phyloP scores from a whole-genome alignment of 257 asterid genomes.

The Jacaranda mimosifolia region DNA sequence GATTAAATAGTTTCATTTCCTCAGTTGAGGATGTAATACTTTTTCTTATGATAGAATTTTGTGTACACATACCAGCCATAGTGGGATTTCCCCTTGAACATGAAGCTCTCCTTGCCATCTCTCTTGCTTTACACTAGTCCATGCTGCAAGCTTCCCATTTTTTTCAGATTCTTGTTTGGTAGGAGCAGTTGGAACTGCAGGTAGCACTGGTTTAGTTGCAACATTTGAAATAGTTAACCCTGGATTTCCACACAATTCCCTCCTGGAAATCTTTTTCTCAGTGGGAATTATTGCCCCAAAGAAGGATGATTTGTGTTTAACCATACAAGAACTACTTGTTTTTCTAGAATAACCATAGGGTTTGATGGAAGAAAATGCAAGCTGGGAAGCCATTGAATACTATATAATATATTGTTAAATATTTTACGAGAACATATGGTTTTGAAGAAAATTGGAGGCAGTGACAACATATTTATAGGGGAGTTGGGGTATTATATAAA shows the following conservation, averaged over 20 bases:
- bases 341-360: slow-evolving; percentile 25
- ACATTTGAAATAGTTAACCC: slow-evolving; percentile 45
- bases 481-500: not conserved
- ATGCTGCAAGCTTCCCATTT: slow-evolving; percentile 67
- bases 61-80: slow-evolving; percentile 71
- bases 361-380: slow-evolving; percentile 47
- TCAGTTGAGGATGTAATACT: no score
- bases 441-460: slow-evolving; percentile 25
- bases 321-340: slow-evolving; percentile 15
- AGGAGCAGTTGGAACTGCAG: slow-evolving; percentile 40
- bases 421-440: not conserved
- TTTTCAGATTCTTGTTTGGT: slow-evolving; percentile 33
- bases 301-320: slow-evolving; percentile 36
- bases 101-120: slow-evolving; percentile 90
- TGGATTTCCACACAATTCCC: not conserved
- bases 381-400: slow-evolving; percentile 59
- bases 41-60: no score
- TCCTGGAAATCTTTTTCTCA: not conserved
- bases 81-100: slow-evolving; percentile 88
- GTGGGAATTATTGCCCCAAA: slow-evolving; percentile 27
- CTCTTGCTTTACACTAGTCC: slow-evolving; percentile 87
- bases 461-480: slow-evolving; percentile 47
- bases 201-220: slow-evolving; percentile 48
- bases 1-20: no score
- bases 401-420: not conserved